These are phyloP conservation scores for Penicillium alfredii DNA, from an alignment of 495 filamentous ascomycete genomes.

Conservation along the genomic window DNA sequence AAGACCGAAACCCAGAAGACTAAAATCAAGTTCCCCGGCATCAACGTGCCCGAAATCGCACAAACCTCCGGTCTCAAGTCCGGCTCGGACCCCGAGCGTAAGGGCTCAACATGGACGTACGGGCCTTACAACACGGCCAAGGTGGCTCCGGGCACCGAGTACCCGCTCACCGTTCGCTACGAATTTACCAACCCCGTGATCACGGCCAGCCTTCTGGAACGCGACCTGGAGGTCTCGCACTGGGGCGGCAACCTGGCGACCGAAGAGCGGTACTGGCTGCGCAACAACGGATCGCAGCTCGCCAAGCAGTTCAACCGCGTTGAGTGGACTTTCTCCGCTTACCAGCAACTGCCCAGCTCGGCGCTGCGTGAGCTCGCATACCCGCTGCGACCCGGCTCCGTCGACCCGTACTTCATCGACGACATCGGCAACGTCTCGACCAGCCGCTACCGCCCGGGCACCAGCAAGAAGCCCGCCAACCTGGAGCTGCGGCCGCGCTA, in stretches of 20 bases:
- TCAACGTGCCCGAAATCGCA: constrained; percentile 79
- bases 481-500: constrained; percentile 90
- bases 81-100: constrained; percentile 71
- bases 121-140: constrained; percentile 76
- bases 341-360: constrained; percentile 67
- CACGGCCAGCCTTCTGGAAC: constrained; percentile 68
- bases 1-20: constrained; percentile 88
- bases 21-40: constrained; percentile 80
- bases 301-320: constrained; percentile 81
- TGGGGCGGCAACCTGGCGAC: constrained; percentile 96
- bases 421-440: constrained; percentile 97
- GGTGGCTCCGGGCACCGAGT: constrained; percentile 59
- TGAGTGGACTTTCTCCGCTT: constrained; percentile 64
- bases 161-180: constrained; percentile 76
- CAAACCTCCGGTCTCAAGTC: constrained; percentile 56
- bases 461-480: constrained; percentile 61
- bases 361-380: constrained; percentile 79
- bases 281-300: constrained; percentile 79
- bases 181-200: constrained; percentile 91
- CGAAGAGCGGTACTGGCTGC: constrained; percentile 88
- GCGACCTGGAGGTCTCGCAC: constrained; percentile 90
- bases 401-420: constrained; percentile 89
- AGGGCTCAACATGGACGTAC: constrained; percentile 82
- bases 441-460: constrained; percentile 74
- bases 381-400: constrained; percentile 68